phyloP scores from a whole-genome alignment of 148 eudicot species.

The Vaccinium vitisidaea region DNA sequence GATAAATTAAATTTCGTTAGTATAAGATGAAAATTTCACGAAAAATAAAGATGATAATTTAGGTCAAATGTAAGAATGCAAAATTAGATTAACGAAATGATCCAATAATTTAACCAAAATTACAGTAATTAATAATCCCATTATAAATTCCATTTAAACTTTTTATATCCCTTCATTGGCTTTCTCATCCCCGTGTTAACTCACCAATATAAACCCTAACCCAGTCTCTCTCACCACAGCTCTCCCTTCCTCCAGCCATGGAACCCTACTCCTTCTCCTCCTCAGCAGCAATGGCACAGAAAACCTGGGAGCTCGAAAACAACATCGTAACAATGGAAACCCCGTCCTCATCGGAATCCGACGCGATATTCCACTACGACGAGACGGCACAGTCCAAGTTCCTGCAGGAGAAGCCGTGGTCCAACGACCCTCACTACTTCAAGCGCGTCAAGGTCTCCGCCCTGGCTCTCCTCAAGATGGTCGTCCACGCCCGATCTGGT shows the following conservation, averaged over 20 bases:
- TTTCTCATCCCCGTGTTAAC: not conserved
- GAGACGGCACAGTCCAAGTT: conserved; percentile 64
- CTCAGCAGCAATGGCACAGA: conserved; percentile 62
- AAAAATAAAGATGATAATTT: too few relatives aligned
- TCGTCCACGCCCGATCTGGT: conserved; percentile 90
- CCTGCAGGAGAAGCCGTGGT: conserved; percentile 86
- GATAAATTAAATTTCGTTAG: too few relatives aligned
- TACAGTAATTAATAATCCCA: too few relatives aligned
- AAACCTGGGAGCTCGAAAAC: conserved; percentile 95
- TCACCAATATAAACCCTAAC: not conserved
- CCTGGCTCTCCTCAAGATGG: conserved; percentile 90
- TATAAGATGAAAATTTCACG: too few relatives aligned
- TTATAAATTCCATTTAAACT: too few relatives aligned
- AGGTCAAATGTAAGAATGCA: too few relatives aligned
- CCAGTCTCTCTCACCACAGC: not conserved
- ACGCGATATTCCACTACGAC: conserved; percentile 82
- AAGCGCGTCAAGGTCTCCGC: conserved; percentile 91
- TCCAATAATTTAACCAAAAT: too few relatives aligned
- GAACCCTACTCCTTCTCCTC: conserved; percentile 47
- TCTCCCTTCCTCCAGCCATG: conserved; percentile 27
- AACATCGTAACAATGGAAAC: conserved; percentile 52
- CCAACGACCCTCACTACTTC: conserved; percentile 78
- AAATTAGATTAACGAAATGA: too few relatives aligned
- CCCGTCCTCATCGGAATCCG: conserved; percentile 44
- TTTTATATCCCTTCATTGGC: not conserved